A percentile compares a stretch with the other conserved stretches of the same genome.
Evolutionary conservation across 1,284 basidiomycete genomes (phyloP).

Genomic region (Irpex sp.): DNA sequence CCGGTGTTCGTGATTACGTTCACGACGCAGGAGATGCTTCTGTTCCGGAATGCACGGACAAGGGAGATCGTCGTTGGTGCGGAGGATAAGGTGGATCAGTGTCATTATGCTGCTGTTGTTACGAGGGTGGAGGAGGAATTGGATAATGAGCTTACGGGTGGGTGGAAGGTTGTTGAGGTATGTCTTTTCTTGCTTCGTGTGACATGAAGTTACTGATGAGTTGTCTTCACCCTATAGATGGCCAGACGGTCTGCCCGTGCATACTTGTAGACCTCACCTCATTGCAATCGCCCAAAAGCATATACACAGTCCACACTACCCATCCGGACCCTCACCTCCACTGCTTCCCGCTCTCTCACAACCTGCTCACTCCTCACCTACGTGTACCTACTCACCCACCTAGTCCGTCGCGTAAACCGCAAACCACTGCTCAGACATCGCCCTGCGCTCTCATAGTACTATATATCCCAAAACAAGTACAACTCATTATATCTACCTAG

Average conservation of each 20-base stretch:
- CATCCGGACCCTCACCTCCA: not conserved
- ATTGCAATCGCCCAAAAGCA: no score
- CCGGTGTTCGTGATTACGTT: conserved; percentile 95
- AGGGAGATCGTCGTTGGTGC: conserved; percentile 83
- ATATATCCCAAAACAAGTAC: not conserved
- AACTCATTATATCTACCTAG: not conserved
- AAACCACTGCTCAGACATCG: no score
- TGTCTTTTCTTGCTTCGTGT: no score
- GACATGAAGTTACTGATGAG: no score
- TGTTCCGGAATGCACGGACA: conserved; percentile 89
- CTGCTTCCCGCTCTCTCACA: no score
- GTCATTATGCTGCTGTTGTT: conserved; percentile 88
- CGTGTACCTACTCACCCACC: no score
- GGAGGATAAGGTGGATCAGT: conserved; percentile 88
- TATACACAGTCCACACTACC: not conserved
- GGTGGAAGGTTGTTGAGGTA: conserved; percentile 98
- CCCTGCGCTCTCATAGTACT: not conserved
- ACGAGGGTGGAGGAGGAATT: conserved; percentile 85
- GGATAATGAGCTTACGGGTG: conserved; percentile 89
- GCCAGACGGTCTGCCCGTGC: conserved; percentile 35
- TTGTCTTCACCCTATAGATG: no score
- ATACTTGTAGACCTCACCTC: conserved; percentile 26
- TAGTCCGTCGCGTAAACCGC: no score
- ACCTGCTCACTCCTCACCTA: no score
- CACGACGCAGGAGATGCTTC: conserved; percentile 88